phyloP scores from a whole-genome alignment of 1,284 basidiomycete species.

The Athelia sp. region DNA sequence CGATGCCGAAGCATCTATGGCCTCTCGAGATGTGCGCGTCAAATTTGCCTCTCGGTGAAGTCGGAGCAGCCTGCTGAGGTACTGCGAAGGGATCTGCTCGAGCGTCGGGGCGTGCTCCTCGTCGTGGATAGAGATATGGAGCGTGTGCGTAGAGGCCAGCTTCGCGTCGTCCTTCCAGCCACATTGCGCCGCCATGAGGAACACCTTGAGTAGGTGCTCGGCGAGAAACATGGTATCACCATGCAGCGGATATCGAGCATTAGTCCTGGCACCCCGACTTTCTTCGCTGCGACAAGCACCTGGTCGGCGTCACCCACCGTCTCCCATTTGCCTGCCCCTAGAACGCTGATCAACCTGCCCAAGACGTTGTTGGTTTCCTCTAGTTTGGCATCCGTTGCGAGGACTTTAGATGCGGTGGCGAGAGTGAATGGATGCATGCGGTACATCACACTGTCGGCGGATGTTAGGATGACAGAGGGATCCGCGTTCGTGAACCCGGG shows the following conservation, averaged over 20 bases:
- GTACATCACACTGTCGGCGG: conserved; percentile 30
- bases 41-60: background rate
- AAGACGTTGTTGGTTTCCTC: background rate
- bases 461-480: conserved; percentile 30
- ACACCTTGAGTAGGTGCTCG: background rate
- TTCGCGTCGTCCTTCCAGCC: background rate
- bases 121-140: background rate
- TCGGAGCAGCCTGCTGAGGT: background rate
- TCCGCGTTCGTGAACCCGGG: conserved; percentile 27
- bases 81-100: background rate
- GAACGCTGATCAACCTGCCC: background rate
- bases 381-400: background rate
- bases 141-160: background rate
- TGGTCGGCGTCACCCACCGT: background rate
- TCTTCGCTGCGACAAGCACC: background rate
- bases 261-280: background rate
- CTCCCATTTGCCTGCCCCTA: background rate
- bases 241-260: background rate
- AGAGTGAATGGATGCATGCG: conserved; percentile 32
- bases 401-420: conserved; percentile 25
- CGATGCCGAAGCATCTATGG: background rate
- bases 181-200: background rate
- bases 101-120: background rate
- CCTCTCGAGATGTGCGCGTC: background rate
- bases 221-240: background rate